These are phyloP conservation scores for Macrophomina tecta DNA, from an alignment of 2,329 filamentous ascomycete genomes.

Conservation along the genomic window DNA sequence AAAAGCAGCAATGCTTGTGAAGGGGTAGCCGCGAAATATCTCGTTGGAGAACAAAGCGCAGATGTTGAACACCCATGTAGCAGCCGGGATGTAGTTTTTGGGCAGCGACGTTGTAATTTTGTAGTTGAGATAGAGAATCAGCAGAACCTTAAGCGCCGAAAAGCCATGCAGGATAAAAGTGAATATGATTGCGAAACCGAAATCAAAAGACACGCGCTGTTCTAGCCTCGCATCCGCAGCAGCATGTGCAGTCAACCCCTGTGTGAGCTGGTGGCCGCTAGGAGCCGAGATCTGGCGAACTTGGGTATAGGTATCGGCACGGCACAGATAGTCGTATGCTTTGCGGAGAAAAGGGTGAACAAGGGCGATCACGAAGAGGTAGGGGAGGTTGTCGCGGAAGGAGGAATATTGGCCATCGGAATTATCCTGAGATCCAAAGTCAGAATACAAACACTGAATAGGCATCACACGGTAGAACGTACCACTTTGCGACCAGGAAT, in stretches of 20 bases:
- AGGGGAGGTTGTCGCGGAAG: slow-evolving; percentile 86
- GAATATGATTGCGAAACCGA: slow-evolving; percentile 79
- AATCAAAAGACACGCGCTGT: slow-evolving; percentile 81
- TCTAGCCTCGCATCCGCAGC: slow-evolving; percentile 61
- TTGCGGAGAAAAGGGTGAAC: slow-evolving; percentile 81
- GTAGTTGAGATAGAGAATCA: slow-evolving; percentile 83
- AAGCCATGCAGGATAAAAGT: slow-evolving; percentile 81
- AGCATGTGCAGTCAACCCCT: slow-evolving; percentile 53
- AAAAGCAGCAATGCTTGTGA: slow-evolving; percentile 61
- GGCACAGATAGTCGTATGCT: slow-evolving; percentile 66
- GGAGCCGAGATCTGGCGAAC: slow-evolving; percentile 45
- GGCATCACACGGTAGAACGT: slow-evolving; percentile 34
- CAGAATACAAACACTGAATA: neutral
- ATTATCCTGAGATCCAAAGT: slow-evolving; percentile 67
- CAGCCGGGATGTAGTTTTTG: slow-evolving; percentile 70
- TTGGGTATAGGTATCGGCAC: slow-evolving; percentile 52
- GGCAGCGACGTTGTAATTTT: slow-evolving; percentile 76
- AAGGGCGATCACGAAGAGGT: slow-evolving; percentile 74
- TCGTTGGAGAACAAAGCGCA: slow-evolving; percentile 89
- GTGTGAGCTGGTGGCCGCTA: slow-evolving; percentile 40
- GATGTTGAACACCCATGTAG: slow-evolving; percentile 91
- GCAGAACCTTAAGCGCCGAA: slow-evolving; percentile 80
- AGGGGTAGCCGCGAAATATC: slow-evolving; percentile 76
- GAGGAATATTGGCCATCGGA: slow-evolving; percentile 86
- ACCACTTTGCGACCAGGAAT: slow-evolving; percentile 89